A percentile compares a stretch with the other conserved stretches of the same genome.
These are phyloP conservation scores for Trypanosoma congolense DNA, from an alignment of 208 protist genomes.

Conservation along the genomic window DNA sequence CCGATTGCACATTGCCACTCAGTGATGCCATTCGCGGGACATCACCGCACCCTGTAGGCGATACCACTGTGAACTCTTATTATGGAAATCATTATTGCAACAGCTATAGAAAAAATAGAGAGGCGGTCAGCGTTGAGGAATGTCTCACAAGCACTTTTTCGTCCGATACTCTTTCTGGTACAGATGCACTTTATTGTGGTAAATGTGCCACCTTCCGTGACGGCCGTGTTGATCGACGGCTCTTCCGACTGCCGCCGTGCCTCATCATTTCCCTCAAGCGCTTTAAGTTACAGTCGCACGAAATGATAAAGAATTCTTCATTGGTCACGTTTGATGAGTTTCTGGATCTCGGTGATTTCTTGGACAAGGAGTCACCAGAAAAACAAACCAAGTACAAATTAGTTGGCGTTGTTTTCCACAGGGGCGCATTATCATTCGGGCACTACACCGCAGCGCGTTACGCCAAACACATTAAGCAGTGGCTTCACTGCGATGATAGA, in stretches of 20 bases:
- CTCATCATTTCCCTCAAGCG: constrained; percentile 77
- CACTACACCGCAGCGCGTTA: constrained; percentile 75
- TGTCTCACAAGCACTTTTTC: constrained; percentile 18
- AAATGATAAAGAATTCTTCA: constrained; percentile 66
- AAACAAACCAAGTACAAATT: constrained; percentile 50
- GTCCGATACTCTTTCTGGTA: constrained; percentile 50
- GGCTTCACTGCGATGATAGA: constrained; percentile 79
- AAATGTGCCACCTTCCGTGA: constrained; percentile 61
- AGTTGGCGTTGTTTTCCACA: constrained; percentile 72
- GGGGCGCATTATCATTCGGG: constrained; percentile 64
- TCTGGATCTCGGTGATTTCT: constrained; percentile 52
- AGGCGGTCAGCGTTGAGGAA: constrained; percentile 13
- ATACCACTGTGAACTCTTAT: background rate
- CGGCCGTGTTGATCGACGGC: constrained; percentile 37
- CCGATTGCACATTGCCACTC: background rate
- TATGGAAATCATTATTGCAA: background rate
- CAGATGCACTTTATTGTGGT: constrained; percentile 69
- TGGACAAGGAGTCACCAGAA: constrained; percentile 41
- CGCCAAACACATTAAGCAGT: constrained; percentile 45
- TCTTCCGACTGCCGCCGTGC: constrained; percentile 70
- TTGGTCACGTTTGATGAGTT: constrained; percentile 44
- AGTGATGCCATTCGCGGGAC: constrained; percentile 1
- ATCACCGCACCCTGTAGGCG: background rate
- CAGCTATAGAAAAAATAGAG: background rate
- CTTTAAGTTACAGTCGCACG: constrained; percentile 61